Evolutionary conservation across 2,329 filamentous ascomycete genomes (phyloP).

Genomic region (Nemania sp.): DNA sequence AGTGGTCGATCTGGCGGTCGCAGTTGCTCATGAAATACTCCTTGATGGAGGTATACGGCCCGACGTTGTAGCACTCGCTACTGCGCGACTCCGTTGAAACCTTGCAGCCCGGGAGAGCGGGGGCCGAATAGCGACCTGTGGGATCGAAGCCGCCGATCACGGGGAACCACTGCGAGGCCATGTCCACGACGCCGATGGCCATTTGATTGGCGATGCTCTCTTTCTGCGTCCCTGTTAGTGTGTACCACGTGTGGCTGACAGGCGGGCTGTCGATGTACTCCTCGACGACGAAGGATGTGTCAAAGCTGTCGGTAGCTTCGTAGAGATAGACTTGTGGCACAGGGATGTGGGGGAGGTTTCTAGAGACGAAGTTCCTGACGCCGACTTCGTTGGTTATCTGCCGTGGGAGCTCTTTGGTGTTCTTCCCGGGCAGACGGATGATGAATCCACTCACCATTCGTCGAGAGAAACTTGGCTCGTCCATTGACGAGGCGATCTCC

Average conservation of each 20-base stretch:
- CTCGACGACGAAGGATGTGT: background rate
- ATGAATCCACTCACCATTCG: too few relatives aligned
- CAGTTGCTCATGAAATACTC: constrained; percentile 14
- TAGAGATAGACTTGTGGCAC: background rate
- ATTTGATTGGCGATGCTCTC: background rate
- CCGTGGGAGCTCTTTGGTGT: background rate
- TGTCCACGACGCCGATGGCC: background rate
- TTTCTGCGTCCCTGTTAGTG: background rate
- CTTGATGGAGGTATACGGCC: constrained; percentile 7
- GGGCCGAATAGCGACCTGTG: background rate
- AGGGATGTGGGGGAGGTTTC: background rate
- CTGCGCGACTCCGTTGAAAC: background rate
- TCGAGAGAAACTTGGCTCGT: too few relatives aligned
- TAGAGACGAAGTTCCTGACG: background rate
- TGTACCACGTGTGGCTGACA: background rate
- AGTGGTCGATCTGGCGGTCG: constrained; percentile 12
- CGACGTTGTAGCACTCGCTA: constrained; percentile 8
- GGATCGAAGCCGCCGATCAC: background rate
- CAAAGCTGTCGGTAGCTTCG: background rate
- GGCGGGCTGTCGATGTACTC: background rate
- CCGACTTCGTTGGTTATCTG: background rate
- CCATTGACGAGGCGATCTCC: too few relatives aligned
- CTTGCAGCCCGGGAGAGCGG: background rate
- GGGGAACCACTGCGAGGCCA: background rate
- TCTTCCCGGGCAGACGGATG: background rate